Evolutionary conservation across 2,329 filamentous ascomycete genomes (phyloP).

Genomic region (Aspergillus sp.): DNA sequence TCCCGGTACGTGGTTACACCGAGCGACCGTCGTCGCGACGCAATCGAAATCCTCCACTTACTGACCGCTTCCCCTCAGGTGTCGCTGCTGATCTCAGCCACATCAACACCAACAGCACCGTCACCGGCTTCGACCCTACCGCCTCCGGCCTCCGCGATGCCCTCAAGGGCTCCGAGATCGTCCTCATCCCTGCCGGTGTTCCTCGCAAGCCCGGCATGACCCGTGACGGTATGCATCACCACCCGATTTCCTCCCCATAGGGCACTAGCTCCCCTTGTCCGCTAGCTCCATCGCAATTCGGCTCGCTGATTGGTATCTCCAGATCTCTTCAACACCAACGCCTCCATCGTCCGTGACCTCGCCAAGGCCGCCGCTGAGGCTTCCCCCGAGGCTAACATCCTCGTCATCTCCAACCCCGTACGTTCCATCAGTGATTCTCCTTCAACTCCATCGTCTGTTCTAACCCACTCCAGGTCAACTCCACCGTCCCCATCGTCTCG

Average conservation of each 20-base stretch:
- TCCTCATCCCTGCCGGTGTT: constrained; percentile 97
- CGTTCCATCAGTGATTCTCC: constrained; percentile 18
- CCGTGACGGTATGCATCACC: constrained; percentile 69
- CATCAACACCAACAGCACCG: constrained; percentile 97
- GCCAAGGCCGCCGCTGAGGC: constrained; percentile 91
- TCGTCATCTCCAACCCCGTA: constrained; percentile 97
- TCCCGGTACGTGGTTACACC: constrained; percentile 65
- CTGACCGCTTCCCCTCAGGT: constrained; percentile 54
- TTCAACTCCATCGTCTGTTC: not conserved
- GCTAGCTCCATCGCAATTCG: too few relatives aligned
- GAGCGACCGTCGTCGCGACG: not conserved
- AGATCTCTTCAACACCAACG: constrained; percentile 99
- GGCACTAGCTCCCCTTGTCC: too few relatives aligned
- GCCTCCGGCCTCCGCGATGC: constrained; percentile 72
- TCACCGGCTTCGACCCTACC: constrained; percentile 83
- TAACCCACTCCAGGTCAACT: constrained; percentile 69
- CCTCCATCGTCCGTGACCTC: constrained; percentile 97
- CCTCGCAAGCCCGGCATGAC: constrained; percentile 99
- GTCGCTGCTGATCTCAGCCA: constrained; percentile 97
- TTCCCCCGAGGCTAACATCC: constrained; percentile 87
- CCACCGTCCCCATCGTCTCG: constrained; percentile 93
- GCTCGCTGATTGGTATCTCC: constrained; percentile 7
- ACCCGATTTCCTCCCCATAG: not conserved
- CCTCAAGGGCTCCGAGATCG: constrained; percentile 85
- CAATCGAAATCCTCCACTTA: not conserved